Evolutionary conservation across 176 grass and related monocot genomes (phyloP).

Genomic region (Tillandsia leiboldiana): DNA sequence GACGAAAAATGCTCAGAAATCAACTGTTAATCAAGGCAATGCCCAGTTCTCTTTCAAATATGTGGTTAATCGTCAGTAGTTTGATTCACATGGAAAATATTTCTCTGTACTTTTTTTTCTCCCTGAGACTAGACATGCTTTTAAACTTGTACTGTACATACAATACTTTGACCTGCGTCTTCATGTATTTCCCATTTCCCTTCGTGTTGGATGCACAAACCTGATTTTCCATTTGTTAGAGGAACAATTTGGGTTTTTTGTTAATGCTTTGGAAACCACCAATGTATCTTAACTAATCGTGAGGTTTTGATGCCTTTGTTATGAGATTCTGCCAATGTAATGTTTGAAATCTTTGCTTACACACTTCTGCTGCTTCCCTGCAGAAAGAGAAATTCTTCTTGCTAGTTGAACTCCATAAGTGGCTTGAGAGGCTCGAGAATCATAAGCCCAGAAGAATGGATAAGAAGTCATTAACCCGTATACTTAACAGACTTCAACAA

Average conservation of each 20-base stretch:
- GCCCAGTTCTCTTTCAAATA: too few relatives aligned
- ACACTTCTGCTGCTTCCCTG: slow-evolving; percentile 13
- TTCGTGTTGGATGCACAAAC: background rate
- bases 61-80: too few relatives aligned
- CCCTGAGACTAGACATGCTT: background rate
- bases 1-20: too few relatives aligned
- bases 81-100: too few relatives aligned
- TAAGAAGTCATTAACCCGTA: slow-evolving; percentile 65
- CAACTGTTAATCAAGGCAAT: too few relatives aligned
- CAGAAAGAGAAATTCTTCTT: slow-evolving; percentile 82
- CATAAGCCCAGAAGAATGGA: slow-evolving; percentile 69
- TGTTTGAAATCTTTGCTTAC: slow-evolving; percentile 9
- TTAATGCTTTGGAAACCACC: background rate
- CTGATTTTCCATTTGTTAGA: background rate
- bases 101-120: too few relatives aligned
- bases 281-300: background rate
- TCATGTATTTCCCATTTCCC: background rate
- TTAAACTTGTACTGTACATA: background rate
- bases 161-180: background rate
- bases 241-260: background rate
- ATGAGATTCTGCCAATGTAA: background rate
- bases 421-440: slow-evolving; percentile 68
- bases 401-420: slow-evolving; percentile 70
- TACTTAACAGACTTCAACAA: slow-evolving; percentile 84
- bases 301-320: background rate